Percentiles rank a stretch among this genome's conserved stretches.
Conservation (phyloP, 306 rosid genomes). For the Medicago ruthenica region DNA sequence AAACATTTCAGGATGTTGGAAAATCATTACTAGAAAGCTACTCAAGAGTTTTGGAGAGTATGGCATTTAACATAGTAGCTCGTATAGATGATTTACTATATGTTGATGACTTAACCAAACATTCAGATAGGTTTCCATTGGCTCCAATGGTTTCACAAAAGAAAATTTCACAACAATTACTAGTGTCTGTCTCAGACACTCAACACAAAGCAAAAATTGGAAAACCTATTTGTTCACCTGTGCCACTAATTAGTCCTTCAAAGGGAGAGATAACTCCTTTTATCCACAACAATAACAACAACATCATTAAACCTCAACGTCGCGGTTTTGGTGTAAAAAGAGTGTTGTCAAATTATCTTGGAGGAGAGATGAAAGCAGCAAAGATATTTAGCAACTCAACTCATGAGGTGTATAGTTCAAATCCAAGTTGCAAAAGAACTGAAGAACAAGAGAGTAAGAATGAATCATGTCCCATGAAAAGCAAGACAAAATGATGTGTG, state of each 20-base stretch:
- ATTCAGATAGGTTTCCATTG: constrained; percentile 71
- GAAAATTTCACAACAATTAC: constrained; percentile 50
- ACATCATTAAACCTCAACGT: constrained; percentile 57
- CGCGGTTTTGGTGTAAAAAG: constrained; percentile 85
- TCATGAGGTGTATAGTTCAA: constrained; percentile 47
- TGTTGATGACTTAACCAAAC: constrained; percentile 81
- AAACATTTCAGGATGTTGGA: constrained; percentile 79
- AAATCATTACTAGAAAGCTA: constrained; percentile 93
- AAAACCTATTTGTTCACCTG: constrained; percentile 62
- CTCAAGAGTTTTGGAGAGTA: constrained; percentile 93
- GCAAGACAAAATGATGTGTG: constrained; percentile 31
- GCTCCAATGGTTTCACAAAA: constrained; percentile 61
- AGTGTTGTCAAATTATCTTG: constrained; percentile 87
- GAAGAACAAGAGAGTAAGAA: constrained; percentile 32
- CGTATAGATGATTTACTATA: constrained; percentile 88
- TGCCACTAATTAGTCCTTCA: constrained; percentile 66
- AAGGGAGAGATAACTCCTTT: constrained; percentile 78
- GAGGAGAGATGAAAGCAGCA: constrained; percentile 70
- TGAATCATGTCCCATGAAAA: constrained; percentile 34
- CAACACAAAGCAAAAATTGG: constrained; percentile 38
- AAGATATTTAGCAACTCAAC: constrained; percentile 56
- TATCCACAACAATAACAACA: constrained; percentile 50
- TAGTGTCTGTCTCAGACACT: constrained; percentile 62
- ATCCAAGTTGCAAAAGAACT: constrained; percentile 25
- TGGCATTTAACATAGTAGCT: constrained; percentile 86